Evolutionary conservation across 352 stramenopile species (phyloP).

Genomic region (Phytophthora sojae): DNA sequence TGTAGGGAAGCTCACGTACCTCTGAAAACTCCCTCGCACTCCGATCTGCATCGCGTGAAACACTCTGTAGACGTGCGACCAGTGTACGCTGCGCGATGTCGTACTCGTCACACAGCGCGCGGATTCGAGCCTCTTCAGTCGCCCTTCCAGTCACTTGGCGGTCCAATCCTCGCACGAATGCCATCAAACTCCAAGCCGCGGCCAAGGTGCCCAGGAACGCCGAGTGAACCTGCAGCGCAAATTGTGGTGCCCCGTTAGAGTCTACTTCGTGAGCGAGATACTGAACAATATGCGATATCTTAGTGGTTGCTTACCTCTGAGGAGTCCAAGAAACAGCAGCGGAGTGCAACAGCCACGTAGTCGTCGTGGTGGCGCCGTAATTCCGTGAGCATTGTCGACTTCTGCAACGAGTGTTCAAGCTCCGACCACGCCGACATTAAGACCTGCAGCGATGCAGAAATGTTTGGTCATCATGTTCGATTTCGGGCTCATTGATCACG

Average conservation of each 20-base stretch:
- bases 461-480: neutral
- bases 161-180: constrained; percentile 42
- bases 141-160: constrained; percentile 29
- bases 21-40: constrained; percentile 50
- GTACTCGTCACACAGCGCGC: constrained; percentile 36
- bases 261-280: constrained; percentile 2
- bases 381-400: constrained; percentile 33
- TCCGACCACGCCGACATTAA: constrained; percentile 50
- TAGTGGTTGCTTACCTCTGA: constrained; percentile 32
- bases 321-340: constrained; percentile 56
- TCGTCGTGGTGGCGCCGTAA: constrained; percentile 47
- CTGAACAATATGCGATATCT: neutral
- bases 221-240: constrained; percentile 38
- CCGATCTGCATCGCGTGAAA: constrained; percentile 31
- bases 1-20: constrained; percentile 35
- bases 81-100: constrained; percentile 32
- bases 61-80: constrained; percentile 34
- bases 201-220: constrained; percentile 34
- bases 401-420: constrained; percentile 27
- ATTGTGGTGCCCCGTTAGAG: neutral
- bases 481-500: neutral
- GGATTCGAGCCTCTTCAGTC: constrained; percentile 21
- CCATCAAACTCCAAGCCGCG: constrained; percentile 43
- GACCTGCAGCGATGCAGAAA: constrained; percentile 36
- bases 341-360: constrained; percentile 40